Conservation (phyloP, 345 rosid species). For the Populus nigra region DNA sequence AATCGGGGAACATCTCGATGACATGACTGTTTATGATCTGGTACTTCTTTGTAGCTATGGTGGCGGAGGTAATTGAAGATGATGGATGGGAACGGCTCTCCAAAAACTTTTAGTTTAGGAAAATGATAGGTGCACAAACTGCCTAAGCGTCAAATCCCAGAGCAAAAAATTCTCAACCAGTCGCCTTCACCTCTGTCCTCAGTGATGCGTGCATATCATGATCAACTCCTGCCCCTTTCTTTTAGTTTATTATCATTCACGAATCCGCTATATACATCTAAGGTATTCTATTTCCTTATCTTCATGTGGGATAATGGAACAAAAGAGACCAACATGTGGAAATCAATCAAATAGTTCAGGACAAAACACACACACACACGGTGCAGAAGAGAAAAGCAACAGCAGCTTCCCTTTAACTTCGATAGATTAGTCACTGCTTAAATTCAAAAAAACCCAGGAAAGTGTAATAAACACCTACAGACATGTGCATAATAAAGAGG, state of each 20-base stretch:
- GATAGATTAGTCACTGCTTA: not conserved
- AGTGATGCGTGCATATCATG: not conserved
- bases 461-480: too few species aligned
- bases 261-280: not conserved
- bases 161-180: too few species aligned
- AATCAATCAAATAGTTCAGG: not conserved
- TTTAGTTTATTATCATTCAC: not conserved
- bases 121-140: not conserved
- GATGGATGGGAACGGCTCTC: conserved; percentile 1
- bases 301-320: not conserved
- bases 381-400: too few species aligned
- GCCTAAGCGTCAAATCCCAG: not conserved
- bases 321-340: not conserved
- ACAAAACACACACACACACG: not conserved
- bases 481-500: too few species aligned
- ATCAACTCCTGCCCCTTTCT: not conserved
- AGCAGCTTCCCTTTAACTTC: not conserved
- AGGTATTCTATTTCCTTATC: not conserved
- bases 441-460: not conserved
- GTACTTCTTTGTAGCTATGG: not conserved
- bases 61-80: not conserved
- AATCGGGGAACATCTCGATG: too few species aligned
- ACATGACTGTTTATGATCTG: not conserved
- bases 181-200: too few species aligned
- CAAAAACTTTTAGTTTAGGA: not conserved